Percentiles rank a stretch among this genome's conserved stretches.
Evolutionary conservation across 2,329 filamentous ascomycete genomes (phyloP).

Genomic region (Rutstroemia sp.): DNA sequence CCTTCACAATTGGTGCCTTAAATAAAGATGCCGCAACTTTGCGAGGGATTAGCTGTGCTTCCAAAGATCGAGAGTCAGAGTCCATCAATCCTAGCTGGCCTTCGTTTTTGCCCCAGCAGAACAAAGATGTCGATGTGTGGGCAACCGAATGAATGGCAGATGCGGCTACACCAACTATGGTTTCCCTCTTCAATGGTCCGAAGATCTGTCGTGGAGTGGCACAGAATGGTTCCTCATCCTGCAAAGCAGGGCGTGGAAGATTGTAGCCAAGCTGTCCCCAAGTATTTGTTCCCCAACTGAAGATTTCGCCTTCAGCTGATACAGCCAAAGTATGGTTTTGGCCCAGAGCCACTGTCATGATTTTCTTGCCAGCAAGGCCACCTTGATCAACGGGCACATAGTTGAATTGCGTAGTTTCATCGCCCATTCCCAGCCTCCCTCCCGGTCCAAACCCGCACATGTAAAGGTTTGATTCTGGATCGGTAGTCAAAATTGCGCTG

Average conservation of each 20-base stretch:
- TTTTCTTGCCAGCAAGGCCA: slow-evolving; percentile 62
- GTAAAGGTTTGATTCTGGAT: slow-evolving; percentile 85
- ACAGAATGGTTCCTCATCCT: slow-evolving; percentile 80
- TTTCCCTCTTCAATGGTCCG: slow-evolving; percentile 81
- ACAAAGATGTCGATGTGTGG: slow-evolving; percentile 73
- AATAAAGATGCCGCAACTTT: slow-evolving; percentile 85
- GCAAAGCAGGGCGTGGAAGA: slow-evolving; percentile 56
- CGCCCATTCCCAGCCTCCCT: slow-evolving; percentile 79
- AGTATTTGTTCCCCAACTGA: slow-evolving; percentile 88
- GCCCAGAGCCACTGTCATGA: slow-evolving; percentile 74
- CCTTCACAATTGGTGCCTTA: slow-evolving; percentile 62
- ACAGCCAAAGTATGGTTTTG: slow-evolving; percentile 88
- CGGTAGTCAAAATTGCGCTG: slow-evolving; percentile 78
- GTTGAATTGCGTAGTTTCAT: slow-evolving; percentile 82
- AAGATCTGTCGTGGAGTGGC: slow-evolving; percentile 81
- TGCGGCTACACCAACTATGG: slow-evolving; percentile 73
- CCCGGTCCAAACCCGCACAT: slow-evolving; percentile 88
- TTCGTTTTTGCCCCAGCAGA: slow-evolving; percentile 91
- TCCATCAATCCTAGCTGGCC: slow-evolving; percentile 93
- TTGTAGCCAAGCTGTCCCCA: slow-evolving; percentile 81
- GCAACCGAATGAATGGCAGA: slow-evolving; percentile 89
- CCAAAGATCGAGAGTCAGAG: slow-evolving; percentile 85
- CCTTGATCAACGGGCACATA: slow-evolving; percentile 78
- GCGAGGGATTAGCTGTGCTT: slow-evolving; percentile 73
- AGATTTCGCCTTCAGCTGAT: slow-evolving; percentile 79